phyloP scores from a whole-genome alignment of 208 protist genomes.

The Porcisia hertigi region DNA sequence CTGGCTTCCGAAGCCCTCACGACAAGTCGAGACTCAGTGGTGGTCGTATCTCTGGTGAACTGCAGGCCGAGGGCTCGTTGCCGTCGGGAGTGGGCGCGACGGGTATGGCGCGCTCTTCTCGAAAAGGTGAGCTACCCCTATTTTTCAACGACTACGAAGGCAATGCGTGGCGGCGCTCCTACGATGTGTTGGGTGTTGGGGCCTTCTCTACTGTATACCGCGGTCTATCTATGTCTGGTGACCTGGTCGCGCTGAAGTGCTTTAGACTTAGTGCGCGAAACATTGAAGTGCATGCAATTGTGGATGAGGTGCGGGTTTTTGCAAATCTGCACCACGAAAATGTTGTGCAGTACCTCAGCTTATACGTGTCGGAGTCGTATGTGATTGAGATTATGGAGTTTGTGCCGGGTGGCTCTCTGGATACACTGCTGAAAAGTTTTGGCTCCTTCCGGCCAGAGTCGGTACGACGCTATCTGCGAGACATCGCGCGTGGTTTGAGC shows the following conservation, averaged over 20 bases:
- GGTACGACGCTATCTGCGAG: constrained; percentile 63
- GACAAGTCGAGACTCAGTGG: neutral
- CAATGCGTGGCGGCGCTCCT: constrained; percentile 61
- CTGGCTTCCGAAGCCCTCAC: neutral
- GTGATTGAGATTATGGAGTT: constrained; percentile 85
- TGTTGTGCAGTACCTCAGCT: constrained; percentile 82
- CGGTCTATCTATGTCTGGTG: constrained; percentile 58
- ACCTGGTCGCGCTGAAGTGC: constrained; percentile 78
- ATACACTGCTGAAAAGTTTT: constrained; percentile 67
- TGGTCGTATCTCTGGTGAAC: neutral
- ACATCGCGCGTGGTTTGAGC: constrained; percentile 62
- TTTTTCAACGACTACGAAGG: constrained; percentile 60
- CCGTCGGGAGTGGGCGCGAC: neutral
- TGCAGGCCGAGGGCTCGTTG: too few relatives aligned
- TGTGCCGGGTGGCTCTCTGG: constrained; percentile 79
- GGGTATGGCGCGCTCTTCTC: neutral
- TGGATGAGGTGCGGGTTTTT: constrained; percentile 68
- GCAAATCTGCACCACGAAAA: constrained; percentile 73
- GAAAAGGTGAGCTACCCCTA: constrained; percentile 54
- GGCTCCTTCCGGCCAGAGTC: constrained; percentile 37
- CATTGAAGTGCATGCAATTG: constrained; percentile 47
- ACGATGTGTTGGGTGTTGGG: constrained; percentile 47
- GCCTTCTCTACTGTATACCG: constrained; percentile 71
- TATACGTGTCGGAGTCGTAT: constrained; percentile 46
- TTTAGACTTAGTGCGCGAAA: constrained; percentile 56